Evolutionary conservation across 2,329 filamentous ascomycete genomes (phyloP).

Genomic region (Ophiocordyceps polyrhachis-furcata): DNA sequence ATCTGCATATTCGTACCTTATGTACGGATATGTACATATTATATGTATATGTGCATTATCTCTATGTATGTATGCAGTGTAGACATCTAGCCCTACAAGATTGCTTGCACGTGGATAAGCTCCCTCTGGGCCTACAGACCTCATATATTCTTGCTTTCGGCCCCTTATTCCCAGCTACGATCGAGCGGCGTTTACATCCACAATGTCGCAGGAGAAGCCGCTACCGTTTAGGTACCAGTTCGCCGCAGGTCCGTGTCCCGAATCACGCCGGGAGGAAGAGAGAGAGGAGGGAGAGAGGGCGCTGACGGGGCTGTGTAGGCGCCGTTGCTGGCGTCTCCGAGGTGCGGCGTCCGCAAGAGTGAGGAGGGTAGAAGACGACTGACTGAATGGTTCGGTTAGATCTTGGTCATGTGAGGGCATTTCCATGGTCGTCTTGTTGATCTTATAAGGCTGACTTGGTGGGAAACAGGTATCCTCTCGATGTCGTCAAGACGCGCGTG

Average conservation of each 20-base stretch:
- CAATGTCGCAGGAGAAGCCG: slow-evolving; percentile 51
- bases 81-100: too few relatives aligned
- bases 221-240: slow-evolving; percentile 92
- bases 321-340: slow-evolving; percentile 96
- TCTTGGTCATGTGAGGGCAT: slow-evolving; percentile 60
- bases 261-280: neutral
- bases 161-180: neutral
- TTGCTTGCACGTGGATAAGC: too few relatives aligned
- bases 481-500: slow-evolving; percentile 97
- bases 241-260: slow-evolving; percentile 49
- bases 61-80: too few relatives aligned
- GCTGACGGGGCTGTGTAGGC: slow-evolving; percentile 25
- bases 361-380: neutral
- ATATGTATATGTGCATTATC: too few relatives aligned
- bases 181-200: slow-evolving; percentile 11
- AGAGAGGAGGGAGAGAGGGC: neutral
- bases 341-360: slow-evolving; percentile 28
- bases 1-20: too few relatives aligned
- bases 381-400: slow-evolving; percentile 31
- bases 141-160: too few relatives aligned
- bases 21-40: too few relatives aligned
- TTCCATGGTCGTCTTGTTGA: neutral
- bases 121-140: too few relatives aligned
- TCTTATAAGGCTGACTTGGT: slow-evolving; percentile 5
- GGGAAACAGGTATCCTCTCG: slow-evolving; percentile 71